Evolutionary conservation across 495 filamentous ascomycete species (phyloP), one percentile per base, ranked within the genome.

Genomic region (Letharia columbiana): DNA sequence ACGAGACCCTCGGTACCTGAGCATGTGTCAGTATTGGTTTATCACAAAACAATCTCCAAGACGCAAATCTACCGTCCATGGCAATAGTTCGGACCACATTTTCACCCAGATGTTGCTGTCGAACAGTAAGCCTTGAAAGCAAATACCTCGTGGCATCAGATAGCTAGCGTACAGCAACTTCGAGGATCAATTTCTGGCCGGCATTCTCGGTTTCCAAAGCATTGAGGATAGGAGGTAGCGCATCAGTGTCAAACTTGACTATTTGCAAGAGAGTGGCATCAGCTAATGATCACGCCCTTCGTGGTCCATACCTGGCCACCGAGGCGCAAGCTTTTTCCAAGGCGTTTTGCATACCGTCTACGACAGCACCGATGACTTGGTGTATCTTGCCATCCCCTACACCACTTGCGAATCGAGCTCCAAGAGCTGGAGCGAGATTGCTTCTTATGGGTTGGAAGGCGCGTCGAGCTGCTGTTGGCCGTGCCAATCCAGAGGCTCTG

Each of bases 41-140:
- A 4, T 52, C 2, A 31, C 2, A 9, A 15, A 1, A 12, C 31
- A 42, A 15, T 23, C 6, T 20, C 8, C 20, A n/a, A 67, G 66
- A 81, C 89, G 79, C 86, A 96, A 40, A 11, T 54, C 23, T 42
- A 66, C 94, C 94, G 81, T 98, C 94, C 94, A 98, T 98, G 81
- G 94, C 95, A 95, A 98, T 98, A 77, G 90, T 92, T 81, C 94
- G 89, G 79, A 98, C 95, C 77, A 96, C 91, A 86, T 90, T 96
- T 86, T 98, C 91, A 83, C 94, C 94, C 81, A 98, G 83, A 86
- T 98, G 94, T 96, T 98, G 94, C 92, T 96, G 75, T 73, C 58
- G 63, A 39, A 54, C 59, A 66, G 60, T 71, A 31, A 71, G 65
- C 63, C 37, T 60, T 59, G 39, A 12, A 9, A 39, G n/a, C 3